Evolutionary conservation across 106 monocot species (phyloP), one percentile per base, ranked within the genome.

Genomic region (Amphibolis antarctica): DNA sequence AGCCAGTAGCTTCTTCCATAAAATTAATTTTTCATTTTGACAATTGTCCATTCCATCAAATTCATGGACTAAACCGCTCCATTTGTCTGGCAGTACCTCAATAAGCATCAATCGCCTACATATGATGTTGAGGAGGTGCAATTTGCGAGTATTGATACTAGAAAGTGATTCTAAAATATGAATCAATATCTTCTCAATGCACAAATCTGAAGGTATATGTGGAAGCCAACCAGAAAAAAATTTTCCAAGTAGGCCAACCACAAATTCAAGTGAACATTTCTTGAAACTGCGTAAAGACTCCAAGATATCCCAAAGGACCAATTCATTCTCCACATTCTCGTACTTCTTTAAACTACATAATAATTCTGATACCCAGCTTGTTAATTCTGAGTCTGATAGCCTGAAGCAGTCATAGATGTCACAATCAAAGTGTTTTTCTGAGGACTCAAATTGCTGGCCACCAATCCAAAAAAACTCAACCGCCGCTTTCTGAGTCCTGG

Each of bases 401-500:
- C 26, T 21, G 59, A 25, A 59, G 20, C 31, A 31, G 22, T 47
- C 47, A 54, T 68, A 62, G 46, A 29, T 44, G 31, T 42, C 44
- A 51, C 22, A 26, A 42, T 44, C 60, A n/a, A 69, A 28, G 45
- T 71, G 61, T 15, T 69, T 77, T 24, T 63, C 70, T 50, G 72
- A 56, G 45, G 68, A 51, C 62, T 59, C 69, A 21, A 75, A 48
- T 13, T 59, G 59, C 21, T 76, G 81, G 10, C 71, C 78, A 44
- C 80, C 77, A 28, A 29, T 80, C 79, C 87, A 87, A 23, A 78
- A 76, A 67, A 87, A 82, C 45, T 92, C 84, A 59, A 78, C 71
- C 24, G 79, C 84, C 28, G 92, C 87, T 71, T 78, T 92, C 62
- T 92, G 92, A n/a, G 69, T 76, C 74, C 92, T 92, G 72, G 75